Percentiles rank a stretch among this genome's conserved stretches.
Conservation (phyloP, 495 filamentous ascomycete genomes). For the Daldinia vernicosa region DNA sequence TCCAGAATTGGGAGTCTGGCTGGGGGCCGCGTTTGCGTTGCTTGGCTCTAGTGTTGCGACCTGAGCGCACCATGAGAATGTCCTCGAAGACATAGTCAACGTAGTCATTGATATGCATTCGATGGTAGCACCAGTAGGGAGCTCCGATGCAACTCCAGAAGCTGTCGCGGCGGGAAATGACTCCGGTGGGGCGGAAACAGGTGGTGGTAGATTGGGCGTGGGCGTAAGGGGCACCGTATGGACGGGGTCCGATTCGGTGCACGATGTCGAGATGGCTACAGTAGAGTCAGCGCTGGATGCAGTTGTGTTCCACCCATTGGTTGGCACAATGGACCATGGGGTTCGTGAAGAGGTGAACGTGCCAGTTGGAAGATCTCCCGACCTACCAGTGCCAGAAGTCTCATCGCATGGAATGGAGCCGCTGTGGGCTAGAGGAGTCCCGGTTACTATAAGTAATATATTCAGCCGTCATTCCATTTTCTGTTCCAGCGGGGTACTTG, state of each 20-base stretch:
- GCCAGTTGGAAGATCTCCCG: conserved; percentile 29
- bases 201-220: conserved; percentile 39
- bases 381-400: conserved; percentile 19
- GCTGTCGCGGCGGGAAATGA: conserved; percentile 1
- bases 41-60: conserved; percentile 28
- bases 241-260: conserved; percentile 15
- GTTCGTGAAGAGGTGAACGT: conserved; percentile 34
- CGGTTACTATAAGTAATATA: conserved; percentile 15
- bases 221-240: conserved; percentile 19
- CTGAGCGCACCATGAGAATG: conserved; percentile 46
- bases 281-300: conserved; percentile 13
- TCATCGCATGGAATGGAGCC: conserved; percentile 28
- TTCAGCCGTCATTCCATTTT: conserved; percentile 3
- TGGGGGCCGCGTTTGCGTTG: conserved; percentile 4
- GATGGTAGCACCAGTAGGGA: conserved; percentile 18
- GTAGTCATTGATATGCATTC: conserved; percentile 43
- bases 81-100: conserved; percentile 41
- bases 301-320: conserved; percentile 44
- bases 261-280: conserved; percentile 15
- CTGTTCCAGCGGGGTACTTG: background rate
- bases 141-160: conserved; percentile 7
- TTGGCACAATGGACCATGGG: conserved; percentile 42
- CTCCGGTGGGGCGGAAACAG: conserved; percentile 31
- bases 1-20: conserved; percentile 15
- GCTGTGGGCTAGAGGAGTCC: conserved; percentile 18